phyloP scores from a whole-genome alignment of 768 basidiomycete genomes.

The Xanthoconium stramineum region DNA sequence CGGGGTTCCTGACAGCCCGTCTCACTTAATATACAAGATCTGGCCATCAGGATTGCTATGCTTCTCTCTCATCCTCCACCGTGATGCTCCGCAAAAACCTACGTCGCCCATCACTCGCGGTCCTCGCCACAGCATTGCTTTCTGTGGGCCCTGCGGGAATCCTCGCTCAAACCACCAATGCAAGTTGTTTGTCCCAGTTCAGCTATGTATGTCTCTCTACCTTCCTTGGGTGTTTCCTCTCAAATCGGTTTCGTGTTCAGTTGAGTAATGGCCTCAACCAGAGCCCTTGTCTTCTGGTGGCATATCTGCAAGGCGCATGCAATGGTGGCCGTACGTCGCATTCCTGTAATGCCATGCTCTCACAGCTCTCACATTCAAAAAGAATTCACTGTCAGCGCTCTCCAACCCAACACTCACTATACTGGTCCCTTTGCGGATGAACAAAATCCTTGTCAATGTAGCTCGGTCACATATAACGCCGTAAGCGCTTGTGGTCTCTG shows the following conservation, averaged over 20 bases:
- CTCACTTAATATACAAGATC: neutral
- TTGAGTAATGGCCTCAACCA: slow-evolving; percentile 44
- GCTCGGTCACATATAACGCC: slow-evolving; percentile 51
- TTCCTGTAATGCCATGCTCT: neutral
- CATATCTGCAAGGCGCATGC: slow-evolving; percentile 43
- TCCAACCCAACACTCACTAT: slow-evolving; percentile 34
- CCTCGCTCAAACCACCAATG: slow-evolving; percentile 25
- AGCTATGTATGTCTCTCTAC: slow-evolving; percentile 24
- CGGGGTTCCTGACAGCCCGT: no score
- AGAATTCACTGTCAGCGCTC: slow-evolving; percentile 39
- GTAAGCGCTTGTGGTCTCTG: slow-evolving; percentile 59
- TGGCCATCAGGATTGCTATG: neutral
- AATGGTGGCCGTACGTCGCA: slow-evolving; percentile 38
- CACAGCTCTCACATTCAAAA: neutral
- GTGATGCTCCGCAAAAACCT: slow-evolving; percentile 8
- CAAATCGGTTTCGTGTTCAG: slow-evolving; percentile 10
- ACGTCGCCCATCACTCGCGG: slow-evolving; percentile 14
- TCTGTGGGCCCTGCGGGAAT: slow-evolving; percentile 10
- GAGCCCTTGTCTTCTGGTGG: slow-evolving; percentile 45
- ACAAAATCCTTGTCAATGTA: slow-evolving; percentile 47
- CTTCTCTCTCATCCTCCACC: neutral
- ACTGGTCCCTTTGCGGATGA: slow-evolving; percentile 32
- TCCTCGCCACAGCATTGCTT: slow-evolving; percentile 18
- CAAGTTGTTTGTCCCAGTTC: slow-evolving; percentile 19
- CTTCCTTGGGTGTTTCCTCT: neutral